These are phyloP conservation scores for Macrolepiota albuminosa DNA, from an alignment of 768 basidiomycete genomes.

Conservation along the genomic window DNA sequence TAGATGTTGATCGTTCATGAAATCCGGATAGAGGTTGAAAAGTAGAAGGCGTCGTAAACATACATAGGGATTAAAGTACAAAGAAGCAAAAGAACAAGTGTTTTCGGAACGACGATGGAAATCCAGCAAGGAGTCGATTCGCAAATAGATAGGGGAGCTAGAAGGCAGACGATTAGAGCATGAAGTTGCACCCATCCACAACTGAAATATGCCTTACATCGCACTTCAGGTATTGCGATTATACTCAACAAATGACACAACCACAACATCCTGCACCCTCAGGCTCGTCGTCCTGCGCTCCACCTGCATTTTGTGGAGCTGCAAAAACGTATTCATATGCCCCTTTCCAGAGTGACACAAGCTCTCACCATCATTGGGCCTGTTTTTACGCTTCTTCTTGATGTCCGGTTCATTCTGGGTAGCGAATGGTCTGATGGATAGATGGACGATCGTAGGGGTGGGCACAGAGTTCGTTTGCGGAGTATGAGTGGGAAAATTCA, in stretches of 20 bases:
- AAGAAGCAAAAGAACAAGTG: background rate
- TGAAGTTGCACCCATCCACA: background rate
- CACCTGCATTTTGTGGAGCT: background rate
- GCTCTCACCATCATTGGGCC: conserved; percentile 24
- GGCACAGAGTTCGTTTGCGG: conserved; percentile 23
- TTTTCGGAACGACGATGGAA: background rate
- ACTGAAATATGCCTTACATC: background rate
- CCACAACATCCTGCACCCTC: conserved; percentile 14
- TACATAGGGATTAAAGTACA: background rate
- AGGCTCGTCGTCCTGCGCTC: conserved; percentile 4
- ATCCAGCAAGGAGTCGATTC: background rate
- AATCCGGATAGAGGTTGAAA: background rate
- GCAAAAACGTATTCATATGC: background rate
- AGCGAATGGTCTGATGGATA: conserved; percentile 62
- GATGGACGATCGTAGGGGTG: conserved; percentile 65
- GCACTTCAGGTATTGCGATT: background rate
- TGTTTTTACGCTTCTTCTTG: conserved; percentile 49
- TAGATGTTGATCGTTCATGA: background rate
- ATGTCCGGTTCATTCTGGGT: conserved; percentile 43
- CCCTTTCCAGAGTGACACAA: background rate
- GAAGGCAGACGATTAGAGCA: background rate
- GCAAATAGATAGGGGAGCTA: background rate
- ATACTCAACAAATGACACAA: conserved; percentile 17
- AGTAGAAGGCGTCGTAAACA: too few species aligned
- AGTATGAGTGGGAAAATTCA: conserved; percentile 36